Conservation (phyloP, 768 basidiomycete genomes). For the Boletus rufocinnamomeus region DNA sequence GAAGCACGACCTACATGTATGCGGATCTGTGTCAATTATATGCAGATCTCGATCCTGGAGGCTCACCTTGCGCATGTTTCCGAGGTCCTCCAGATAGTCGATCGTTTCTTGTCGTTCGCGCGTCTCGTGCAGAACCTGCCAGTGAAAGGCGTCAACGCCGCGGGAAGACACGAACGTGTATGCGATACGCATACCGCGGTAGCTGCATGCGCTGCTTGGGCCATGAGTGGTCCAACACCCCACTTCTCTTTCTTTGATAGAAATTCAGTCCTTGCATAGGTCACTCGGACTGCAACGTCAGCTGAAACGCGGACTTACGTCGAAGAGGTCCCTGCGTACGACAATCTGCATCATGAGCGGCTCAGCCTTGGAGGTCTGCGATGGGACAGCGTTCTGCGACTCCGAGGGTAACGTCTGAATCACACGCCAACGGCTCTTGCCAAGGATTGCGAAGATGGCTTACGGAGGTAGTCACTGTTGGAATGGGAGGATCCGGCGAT, state of each 20-base stretch:
- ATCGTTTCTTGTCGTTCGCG: constrained; percentile 40
- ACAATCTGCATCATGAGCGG: constrained; percentile 47
- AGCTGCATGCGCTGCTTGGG: constrained; percentile 46
- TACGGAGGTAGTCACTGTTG: neutral
- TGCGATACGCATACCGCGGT: constrained; percentile 34
- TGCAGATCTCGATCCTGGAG: neutral
- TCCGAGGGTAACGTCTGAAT: neutral
- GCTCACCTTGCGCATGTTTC: constrained; percentile 45
- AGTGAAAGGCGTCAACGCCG: neutral
- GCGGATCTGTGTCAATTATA: neutral
- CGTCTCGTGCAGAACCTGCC: constrained; percentile 43
- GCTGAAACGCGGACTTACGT: constrained; percentile 31
- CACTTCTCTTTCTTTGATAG: constrained; percentile 40
- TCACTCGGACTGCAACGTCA: neutral
- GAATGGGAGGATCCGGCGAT: neutral
- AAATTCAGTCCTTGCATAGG: neutral
- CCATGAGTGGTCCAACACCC: constrained; percentile 48
- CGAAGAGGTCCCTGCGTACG: constrained; percentile 44
- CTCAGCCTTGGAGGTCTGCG: constrained; percentile 2
- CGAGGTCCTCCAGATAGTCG: constrained; percentile 40
- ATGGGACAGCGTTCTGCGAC: neutral
- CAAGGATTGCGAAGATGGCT: neutral
- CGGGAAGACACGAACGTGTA: neutral
- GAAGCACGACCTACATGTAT: constrained; percentile 43
- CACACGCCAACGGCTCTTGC: neutral